A percentile compares a stretch with the other conserved stretches of the same genome.
phyloP scores from a whole-genome alignment of 306 rosid genomes.

The Lathyrus aphaca region DNA sequence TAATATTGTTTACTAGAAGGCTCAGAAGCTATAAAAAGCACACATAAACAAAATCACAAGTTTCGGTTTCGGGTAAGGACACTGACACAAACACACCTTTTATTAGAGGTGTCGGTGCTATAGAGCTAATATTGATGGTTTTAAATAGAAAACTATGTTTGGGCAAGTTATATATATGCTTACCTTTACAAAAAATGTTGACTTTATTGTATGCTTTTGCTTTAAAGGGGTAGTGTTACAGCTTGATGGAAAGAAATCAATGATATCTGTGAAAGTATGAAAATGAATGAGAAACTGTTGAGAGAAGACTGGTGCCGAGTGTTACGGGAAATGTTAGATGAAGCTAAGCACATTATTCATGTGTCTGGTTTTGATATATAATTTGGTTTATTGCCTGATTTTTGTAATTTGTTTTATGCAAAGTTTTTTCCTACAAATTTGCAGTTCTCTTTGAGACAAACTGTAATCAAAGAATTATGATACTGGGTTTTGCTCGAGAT shows the following conservation, averaged over 20 bases:
- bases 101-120: too few relatives aligned
- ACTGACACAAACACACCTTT: too few relatives aligned
- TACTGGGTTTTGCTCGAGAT: conserved; percentile 20
- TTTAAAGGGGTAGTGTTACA: not conserved
- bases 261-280: not conserved
- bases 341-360: not conserved
- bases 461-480: not conserved
- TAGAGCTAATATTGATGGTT: too few relatives aligned
- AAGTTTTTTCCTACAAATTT: not conserved
- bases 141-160: not conserved
- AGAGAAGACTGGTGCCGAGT: not conserved
- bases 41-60: too few relatives aligned
- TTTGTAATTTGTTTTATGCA: not conserved
- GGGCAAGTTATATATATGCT: not conserved
- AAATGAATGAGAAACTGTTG: not conserved
- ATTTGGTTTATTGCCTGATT: not conserved
- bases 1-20: not conserved
- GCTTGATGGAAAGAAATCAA: conserved; percentile 21
- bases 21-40: not conserved
- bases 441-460: not conserved
- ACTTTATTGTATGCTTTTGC: conserved; percentile 11
- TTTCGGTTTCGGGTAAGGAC: too few relatives aligned
- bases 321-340: not conserved
- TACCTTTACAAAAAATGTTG: not conserved
- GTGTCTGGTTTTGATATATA: not conserved